Evolutionary conservation across 106 monocot species (phyloP), one percentile per base, ranked within the genome.

Genomic region (Vanilla planifolia): DNA sequence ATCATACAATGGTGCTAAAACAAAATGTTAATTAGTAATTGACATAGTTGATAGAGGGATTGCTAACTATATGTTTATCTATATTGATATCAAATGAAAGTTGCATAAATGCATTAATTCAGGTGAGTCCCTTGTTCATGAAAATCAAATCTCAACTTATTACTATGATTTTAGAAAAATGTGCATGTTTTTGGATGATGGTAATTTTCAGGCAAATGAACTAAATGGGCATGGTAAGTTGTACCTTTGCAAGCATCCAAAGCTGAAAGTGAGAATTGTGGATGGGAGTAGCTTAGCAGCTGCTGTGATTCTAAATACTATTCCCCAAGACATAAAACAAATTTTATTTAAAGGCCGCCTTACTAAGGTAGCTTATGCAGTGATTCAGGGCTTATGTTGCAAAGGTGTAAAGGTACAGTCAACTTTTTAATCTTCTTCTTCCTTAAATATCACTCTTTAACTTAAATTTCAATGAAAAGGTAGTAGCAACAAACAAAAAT

Each of bases 221-320:
- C 55, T 90, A 3, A 95, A 95, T 71, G 57, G 48, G 59, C 63
- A 60, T 63, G 95, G 95, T 3, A 74, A 79, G n/a, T 47, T 86
- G 22, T 90, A 81, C 51, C 51, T 95, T 34, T 90, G 71, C 22
- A 89, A 90, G 59, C 70, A 84, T 69, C 90, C 86, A 51, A 84
- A 90, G 32, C 71, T 95, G 46, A 79, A 72, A 17, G 32, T 84
- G 26, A 90, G 66, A 79, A 76, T 96, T 57, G 73, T 78, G 8
- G 91, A 96, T 64, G 95, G 95, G 33, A 90, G 79, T 48, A 77
- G 81, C 68, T 82, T 96, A 58, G 84, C 96, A 27, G 72, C 79
- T 17, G 96, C 86, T 19, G 73, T 91, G 37, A 75, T 91, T 33
- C 59, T 96, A 14, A 79, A 77, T 19, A 82, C 63, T 41, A 87